Evolutionary conservation across 371 early-diverging fungal species (phyloP).

Genomic region (Mortierella sp.): DNA sequence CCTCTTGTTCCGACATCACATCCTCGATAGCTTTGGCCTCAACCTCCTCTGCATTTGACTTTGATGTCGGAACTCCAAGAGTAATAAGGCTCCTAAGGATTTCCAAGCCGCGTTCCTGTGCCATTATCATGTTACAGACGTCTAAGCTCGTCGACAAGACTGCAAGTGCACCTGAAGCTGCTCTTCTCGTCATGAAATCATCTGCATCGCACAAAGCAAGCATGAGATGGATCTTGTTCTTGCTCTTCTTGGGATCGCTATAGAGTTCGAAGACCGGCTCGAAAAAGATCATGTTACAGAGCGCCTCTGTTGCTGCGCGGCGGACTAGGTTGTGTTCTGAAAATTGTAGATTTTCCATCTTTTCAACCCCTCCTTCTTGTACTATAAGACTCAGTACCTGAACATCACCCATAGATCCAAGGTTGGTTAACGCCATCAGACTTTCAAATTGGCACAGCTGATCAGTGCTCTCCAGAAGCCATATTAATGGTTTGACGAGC

Average conservation of each 20-base stretch:
- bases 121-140: slow-evolving; percentile 67
- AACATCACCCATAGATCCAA: slow-evolving; percentile 75
- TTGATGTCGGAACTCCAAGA: slow-evolving; percentile 34
- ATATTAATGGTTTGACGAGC: slow-evolving; percentile 73
- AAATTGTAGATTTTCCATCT: slow-evolving; percentile 84
- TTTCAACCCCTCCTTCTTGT: slow-evolving; percentile 70
- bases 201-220: slow-evolving; percentile 90
- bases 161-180: slow-evolving; percentile 92
- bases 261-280: slow-evolving; percentile 85
- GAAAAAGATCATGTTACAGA: slow-evolving; percentile 94
- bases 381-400: slow-evolving; percentile 62
- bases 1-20: slow-evolving; percentile 70
- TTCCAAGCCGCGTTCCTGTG: slow-evolving; percentile 69
- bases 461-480: slow-evolving; percentile 66
- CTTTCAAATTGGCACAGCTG: slow-evolving; percentile 90
- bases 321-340: slow-evolving; percentile 85
- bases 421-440: slow-evolving; percentile 93
- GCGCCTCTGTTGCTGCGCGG: slow-evolving; percentile 93
- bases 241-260: slow-evolving; percentile 61
- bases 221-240: slow-evolving; percentile 77
- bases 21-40: slow-evolving; percentile 65
- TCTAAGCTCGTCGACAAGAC: slow-evolving; percentile 75
- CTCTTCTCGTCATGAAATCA: slow-evolving; percentile 85
- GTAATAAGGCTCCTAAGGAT: slow-evolving; percentile 62
- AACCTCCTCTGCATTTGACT: slow-evolving; percentile 37